phyloP scores from a whole-genome alignment of 2,329 filamentous ascomycete species.

The Chalaropsis ovoidea region DNA sequence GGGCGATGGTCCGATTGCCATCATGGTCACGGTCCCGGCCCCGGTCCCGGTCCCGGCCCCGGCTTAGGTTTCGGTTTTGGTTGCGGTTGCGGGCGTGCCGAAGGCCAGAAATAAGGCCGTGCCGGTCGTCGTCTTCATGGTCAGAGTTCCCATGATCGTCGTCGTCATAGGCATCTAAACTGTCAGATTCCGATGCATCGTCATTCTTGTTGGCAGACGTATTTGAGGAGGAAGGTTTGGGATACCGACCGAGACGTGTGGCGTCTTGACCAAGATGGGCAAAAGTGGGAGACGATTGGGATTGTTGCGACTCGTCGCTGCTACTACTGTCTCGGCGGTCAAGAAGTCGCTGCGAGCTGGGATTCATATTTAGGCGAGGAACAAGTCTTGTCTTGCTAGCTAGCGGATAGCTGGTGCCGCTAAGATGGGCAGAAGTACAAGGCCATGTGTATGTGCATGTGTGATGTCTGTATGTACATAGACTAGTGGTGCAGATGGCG shows the following conservation, averaged over 20 bases:
- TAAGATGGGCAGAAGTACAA: neutral
- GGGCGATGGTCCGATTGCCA: neutral
- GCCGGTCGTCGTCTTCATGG: neutral
- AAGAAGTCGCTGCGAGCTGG: neutral
- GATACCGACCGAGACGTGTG: constrained; percentile 11
- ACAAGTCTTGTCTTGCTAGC: neutral
- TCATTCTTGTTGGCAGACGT: neutral
- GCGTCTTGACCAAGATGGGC: neutral
- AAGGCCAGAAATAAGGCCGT: constrained; percentile 6
- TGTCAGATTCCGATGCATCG: neutral
- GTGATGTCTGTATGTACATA: neutral
- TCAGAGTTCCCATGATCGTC: neutral
- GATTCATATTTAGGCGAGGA: neutral
- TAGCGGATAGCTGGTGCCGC: neutral
- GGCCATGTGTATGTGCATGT: neutral
- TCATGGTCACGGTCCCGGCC: neutral
- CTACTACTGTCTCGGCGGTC: constrained; percentile 3
- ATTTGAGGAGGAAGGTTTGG: neutral
- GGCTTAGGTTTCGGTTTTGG: too few relatives aligned
- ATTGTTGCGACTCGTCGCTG: neutral
- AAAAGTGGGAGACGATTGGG: neutral
- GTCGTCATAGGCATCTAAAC: neutral
- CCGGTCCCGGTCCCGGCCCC: too few relatives aligned
- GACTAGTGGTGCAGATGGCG: neutral
- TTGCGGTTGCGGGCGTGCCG: neutral